phyloP scores from a whole-genome alignment of 768 basidiomycete genomes.

The Filobasidium wieringae region DNA sequence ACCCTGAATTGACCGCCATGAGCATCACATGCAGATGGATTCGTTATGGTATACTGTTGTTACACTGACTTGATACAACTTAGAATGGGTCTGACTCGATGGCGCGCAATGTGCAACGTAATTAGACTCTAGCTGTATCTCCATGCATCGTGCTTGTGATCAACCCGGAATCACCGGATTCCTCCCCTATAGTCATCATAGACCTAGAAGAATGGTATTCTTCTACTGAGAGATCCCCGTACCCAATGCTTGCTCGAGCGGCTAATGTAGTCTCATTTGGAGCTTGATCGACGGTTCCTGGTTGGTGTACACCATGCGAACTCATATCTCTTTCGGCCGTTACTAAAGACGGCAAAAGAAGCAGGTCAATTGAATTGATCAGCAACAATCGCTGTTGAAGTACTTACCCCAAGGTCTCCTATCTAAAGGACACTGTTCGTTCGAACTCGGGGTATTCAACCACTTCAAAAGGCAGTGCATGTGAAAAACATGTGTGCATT shows the following conservation, averaged over 20 bases:
- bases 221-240: not conserved
- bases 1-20: too few relatives aligned
- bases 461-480: conserved; percentile 98
- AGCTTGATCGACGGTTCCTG: not conserved
- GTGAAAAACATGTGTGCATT: conserved; percentile 94
- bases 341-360: not conserved
- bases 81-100: too few relatives aligned
- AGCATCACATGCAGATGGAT: too few relatives aligned
- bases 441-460: conserved; percentile 77
- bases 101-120: too few relatives aligned
- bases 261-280: not conserved
- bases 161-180: too few relatives aligned
- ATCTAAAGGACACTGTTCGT: conserved; percentile 98
- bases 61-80: too few relatives aligned
- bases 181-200: not conserved
- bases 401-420: conserved; percentile 72
- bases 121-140: too few relatives aligned
- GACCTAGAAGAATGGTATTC: not conserved
- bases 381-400: not conserved
- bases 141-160: too few relatives aligned
- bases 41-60: too few relatives aligned
- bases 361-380: not conserved
- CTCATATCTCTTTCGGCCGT: not conserved
- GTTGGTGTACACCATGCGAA: not conserved
- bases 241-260: not conserved